A percentile compares a stretch with the other conserved stretches of the same genome.
phyloP scores from a whole-genome alignment of 805 yeast species.

The Candida krabiensis region DNA sequence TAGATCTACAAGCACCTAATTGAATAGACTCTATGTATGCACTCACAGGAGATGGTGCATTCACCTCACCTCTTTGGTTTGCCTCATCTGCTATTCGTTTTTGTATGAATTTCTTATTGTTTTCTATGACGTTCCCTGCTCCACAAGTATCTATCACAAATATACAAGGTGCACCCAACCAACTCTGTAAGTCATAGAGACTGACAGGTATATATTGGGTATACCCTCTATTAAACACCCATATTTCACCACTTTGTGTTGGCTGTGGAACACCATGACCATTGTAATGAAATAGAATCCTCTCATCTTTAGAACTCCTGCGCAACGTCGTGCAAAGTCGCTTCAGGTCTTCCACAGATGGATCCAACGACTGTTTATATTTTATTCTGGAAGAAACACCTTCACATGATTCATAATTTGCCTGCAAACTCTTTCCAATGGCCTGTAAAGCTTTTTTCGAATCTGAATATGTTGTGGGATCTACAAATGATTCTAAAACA shows the following conservation, averaged over 20 bases:
- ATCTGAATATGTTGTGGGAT: slow-evolving; percentile 78
- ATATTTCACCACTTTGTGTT: slow-evolving; percentile 91
- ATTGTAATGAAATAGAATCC: slow-evolving; percentile 91
- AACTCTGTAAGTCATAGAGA: slow-evolving; percentile 89
- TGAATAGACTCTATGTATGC: slow-evolving; percentile 86
- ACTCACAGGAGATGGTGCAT: slow-evolving; percentile 60
- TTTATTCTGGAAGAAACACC: slow-evolving; percentile 76
- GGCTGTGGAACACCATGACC: slow-evolving; percentile 99
- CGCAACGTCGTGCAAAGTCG: slow-evolving; percentile 86
- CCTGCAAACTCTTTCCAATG: slow-evolving; percentile 83
- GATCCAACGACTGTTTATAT: slow-evolving; percentile 89
- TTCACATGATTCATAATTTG: slow-evolving; percentile 73
- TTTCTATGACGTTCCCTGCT: slow-evolving; percentile 90
- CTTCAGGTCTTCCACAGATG: slow-evolving; percentile 93
- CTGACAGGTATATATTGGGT: slow-evolving; percentile 98
- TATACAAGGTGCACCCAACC: slow-evolving; percentile 98
- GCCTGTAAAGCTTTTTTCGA: slow-evolving; percentile 88
- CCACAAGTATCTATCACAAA: slow-evolving; percentile 93
- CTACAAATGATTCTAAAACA: slow-evolving; percentile 88
- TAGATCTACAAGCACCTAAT: slow-evolving; percentile 85
- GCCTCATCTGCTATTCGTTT: slow-evolving; percentile 86
- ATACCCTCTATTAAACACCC: slow-evolving; percentile 97
- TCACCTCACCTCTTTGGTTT: slow-evolving; percentile 50
- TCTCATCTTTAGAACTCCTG: slow-evolving; percentile 88
- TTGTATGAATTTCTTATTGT: slow-evolving; percentile 86